Conservation (phyloP, 1,284 basidiomycete species). For the Exobasidium cylindrosporum region DNA sequence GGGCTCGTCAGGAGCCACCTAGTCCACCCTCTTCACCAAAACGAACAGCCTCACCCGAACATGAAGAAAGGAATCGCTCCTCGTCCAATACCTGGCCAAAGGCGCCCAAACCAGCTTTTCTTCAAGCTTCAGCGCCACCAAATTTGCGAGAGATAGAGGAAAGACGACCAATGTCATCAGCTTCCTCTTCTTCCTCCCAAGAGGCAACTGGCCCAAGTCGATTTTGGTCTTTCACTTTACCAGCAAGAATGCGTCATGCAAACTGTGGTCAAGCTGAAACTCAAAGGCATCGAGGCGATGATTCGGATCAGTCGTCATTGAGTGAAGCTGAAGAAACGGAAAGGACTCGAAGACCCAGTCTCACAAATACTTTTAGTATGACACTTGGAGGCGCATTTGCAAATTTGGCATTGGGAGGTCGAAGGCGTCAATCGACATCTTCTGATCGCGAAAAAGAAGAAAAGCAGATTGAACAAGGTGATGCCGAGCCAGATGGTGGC, state of each 20-base stretch:
- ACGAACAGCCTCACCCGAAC: not conserved
- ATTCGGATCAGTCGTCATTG: not conserved
- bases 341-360: not conserved
- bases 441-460: not conserved
- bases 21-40: slow-evolving; percentile 21
- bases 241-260: slow-evolving; percentile 13
- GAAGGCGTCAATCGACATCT: not conserved
- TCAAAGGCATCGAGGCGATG: too few relatives aligned
- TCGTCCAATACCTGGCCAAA: not conserved
- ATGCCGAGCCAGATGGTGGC: not conserved
- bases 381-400: not conserved
- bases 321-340: not conserved
- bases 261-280: slow-evolving; percentile 20
- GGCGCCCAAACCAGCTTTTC: not conserved
- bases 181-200: not conserved
- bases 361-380: not conserved
- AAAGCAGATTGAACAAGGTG: not conserved
- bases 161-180: slow-evolving; percentile 14
- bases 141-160: not conserved
- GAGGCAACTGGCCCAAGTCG: slow-evolving; percentile 18
- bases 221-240: slow-evolving; percentile 44
- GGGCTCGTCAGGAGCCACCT: slow-evolving; percentile 35
- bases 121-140: not conserved
- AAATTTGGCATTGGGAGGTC: not conserved
- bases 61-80: not conserved